Evolutionary conservation across 345 rosid genomes (phyloP), one percentile per base, ranked within the genome.

Genomic region (Microthlaspi erraticum): DNA sequence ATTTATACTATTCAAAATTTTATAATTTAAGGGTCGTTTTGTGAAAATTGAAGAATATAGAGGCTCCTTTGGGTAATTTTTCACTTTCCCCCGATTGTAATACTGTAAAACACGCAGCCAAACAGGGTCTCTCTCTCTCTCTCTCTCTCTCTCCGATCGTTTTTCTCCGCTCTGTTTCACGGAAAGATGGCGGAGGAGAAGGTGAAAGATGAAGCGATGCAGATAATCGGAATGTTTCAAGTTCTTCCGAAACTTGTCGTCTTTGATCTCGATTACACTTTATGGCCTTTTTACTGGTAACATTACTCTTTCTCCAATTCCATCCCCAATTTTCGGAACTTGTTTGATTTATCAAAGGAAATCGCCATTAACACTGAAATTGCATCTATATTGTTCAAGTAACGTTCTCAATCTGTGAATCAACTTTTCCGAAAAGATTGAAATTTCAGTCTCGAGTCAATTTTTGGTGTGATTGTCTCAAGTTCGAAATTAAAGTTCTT

Each of bases 211-310:
- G 93, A 86, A 29, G 93, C 88, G 7, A 63, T 81, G 73, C 81
- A 71, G 61, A 79, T 84, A 6, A 80, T 85, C 0, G 88, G 86
- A 71, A 82, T 79, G 86, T 84, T 85, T 61, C 85, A 84, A 68
- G 32, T 85, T 13, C 82, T 88, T 58, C 95, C 91, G 4, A 83
- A 68, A 78, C 68, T 88, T 36, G 84, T 88, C 12, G 90, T 89
- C 78, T 89, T 89, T 75, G 95, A 85, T 79, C 92, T 89, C 62
- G 96, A 89, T 79, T 89, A 83, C 71, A 89, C 96, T 61, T 92
- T 89, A 79, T 89, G 96, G 90, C 96, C 92, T 67, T 89, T 89
- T 67, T 89, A 87, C 83, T 89, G 96, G 96, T 89, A 63, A 65
- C 8, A 2, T 14, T 50, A 52, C 7, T 42, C 41, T 26, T 48